Conservation (phyloP, 345 rosid species). For the Syzygium aqueum region DNA sequence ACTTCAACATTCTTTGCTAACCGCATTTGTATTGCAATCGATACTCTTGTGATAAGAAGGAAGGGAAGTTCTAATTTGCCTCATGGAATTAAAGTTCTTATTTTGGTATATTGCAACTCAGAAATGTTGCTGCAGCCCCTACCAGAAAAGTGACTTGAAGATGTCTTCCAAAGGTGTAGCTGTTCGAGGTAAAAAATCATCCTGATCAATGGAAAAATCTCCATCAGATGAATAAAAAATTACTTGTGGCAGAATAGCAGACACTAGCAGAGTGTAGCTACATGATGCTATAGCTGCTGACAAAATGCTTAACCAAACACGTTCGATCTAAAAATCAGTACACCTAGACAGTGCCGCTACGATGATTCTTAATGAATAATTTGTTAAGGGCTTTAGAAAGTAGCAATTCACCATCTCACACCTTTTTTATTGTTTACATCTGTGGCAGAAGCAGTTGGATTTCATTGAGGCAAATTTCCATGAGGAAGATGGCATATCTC, state of each 20-base stretch:
- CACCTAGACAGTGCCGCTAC: not conserved
- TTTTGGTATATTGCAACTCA: not conserved
- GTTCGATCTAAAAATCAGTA: not conserved
- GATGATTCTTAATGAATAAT: not conserved
- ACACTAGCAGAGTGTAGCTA: not conserved
- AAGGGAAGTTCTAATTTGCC: not conserved
- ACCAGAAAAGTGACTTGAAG: slow-evolving; percentile 99
- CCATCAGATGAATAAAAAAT: not conserved
- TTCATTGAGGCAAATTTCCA: not conserved
- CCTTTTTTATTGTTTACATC: not conserved
- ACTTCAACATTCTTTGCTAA: not conserved
- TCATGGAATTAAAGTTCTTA: not conserved
- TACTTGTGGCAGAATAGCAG: not conserved
- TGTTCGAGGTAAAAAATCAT: slow-evolving; percentile 92
- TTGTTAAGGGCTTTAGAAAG: not conserved
- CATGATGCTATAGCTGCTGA: not conserved
- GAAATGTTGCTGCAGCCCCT: not conserved
- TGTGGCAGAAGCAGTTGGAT: not conserved
- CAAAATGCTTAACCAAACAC: not conserved
- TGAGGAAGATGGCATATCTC: not conserved
- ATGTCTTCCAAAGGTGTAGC: slow-evolving; percentile 97
- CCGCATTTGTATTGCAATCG: not conserved
- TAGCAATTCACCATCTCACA: not conserved
- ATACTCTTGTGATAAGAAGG: not conserved
- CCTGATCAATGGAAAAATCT: slow-evolving; percentile 31